Conservation (phyloP, 139 green algal genomes). For the Yamagishiella unicocca region DNA sequence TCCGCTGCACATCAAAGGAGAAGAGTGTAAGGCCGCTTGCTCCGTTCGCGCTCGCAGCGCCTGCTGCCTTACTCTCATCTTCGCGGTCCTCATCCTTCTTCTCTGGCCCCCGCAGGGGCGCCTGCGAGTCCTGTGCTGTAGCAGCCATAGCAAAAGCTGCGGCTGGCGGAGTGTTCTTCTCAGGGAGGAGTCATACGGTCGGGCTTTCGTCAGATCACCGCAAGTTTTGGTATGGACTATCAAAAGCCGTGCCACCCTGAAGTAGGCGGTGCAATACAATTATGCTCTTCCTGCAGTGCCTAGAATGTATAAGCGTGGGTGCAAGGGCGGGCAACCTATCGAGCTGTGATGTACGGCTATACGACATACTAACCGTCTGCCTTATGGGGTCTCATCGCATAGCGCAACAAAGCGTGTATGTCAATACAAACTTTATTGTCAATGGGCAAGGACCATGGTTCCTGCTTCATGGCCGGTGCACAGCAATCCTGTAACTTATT, state of each 20-base stretch:
- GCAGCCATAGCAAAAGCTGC: constrained; percentile 70
- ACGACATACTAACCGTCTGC: not conserved
- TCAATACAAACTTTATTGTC: too few relatives aligned
- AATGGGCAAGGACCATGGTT: too few relatives aligned
- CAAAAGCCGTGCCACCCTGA: too few relatives aligned
- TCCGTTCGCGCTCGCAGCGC: too few relatives aligned
- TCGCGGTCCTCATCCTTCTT: constrained; percentile 96
- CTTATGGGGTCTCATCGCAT: too few relatives aligned
- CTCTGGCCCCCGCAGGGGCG: constrained; percentile 77
- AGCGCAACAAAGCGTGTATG: too few relatives aligned
- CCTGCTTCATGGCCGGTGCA: too few relatives aligned
- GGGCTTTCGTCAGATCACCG: not conserved
- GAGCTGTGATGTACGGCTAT: not conserved
- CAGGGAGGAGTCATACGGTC: constrained; percentile 19
- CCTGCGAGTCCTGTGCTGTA: constrained; percentile 81
- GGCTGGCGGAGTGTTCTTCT: not conserved
- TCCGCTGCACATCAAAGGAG: constrained; percentile 79
- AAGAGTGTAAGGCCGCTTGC: not conserved
- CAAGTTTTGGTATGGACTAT: too few relatives aligned
- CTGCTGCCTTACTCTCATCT: constrained; percentile 84
- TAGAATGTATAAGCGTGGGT: not conserved
- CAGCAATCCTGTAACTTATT: too few relatives aligned
- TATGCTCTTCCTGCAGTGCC: not conserved
- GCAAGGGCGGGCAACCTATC: not conserved
- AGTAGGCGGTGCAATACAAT: not conserved